Base-by-base conservation (phyloP, 2,329 filamentous ascomycete species). In the Ophiostoma australiae region DNA sequence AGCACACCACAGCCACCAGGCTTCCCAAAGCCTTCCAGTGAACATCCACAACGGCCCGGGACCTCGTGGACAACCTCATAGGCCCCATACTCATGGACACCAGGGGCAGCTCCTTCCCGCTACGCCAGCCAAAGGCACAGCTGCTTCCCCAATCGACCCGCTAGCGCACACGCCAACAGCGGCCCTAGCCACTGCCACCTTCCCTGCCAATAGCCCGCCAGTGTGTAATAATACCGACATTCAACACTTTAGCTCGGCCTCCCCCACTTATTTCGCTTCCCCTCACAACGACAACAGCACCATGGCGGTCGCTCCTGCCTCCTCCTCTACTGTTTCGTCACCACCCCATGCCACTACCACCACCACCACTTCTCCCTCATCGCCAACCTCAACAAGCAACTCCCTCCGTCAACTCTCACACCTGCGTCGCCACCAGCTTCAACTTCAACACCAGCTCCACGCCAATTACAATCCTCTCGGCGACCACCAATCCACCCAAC, bases 111-210 rank as follows among this genome's bases (percentile, higher is more conserved):
- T 65, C 17, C 33, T 37, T 35, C 20, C 61, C 61, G 61, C 13
- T 73, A 74, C 52, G 23, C n/a, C 52, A 31, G 23, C 71, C 74
- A 76, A 61, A 69, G 75, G 8, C 31, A 23, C 33, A 72, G 68
- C 55, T 65, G 33, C 61, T 35, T 65, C 61, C 15, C 33, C 27
- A 63, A 65, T 65, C 15, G 31, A 65, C 33, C 61, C 63, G 35
- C 33, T 66, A 66, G 63, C 63, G 35, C 63, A 37, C 33, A 39
- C 63, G 15, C 63, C 63, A 66, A 39, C 63, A 39, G 11, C 63
- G 20, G 35, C 63, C 33, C 63, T 63, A 63, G 27, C 27, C 58
- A 63, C 63, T 27, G 33, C 33, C 63, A 23, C 35, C 63, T 66
- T 66, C 63, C 63, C 63, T 39, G 20, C n/a, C 72, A 52, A 31